Evolutionary conservation across 371 early-diverging fungal species (phyloP).

Genomic region (Zychaea mexicana): DNA sequence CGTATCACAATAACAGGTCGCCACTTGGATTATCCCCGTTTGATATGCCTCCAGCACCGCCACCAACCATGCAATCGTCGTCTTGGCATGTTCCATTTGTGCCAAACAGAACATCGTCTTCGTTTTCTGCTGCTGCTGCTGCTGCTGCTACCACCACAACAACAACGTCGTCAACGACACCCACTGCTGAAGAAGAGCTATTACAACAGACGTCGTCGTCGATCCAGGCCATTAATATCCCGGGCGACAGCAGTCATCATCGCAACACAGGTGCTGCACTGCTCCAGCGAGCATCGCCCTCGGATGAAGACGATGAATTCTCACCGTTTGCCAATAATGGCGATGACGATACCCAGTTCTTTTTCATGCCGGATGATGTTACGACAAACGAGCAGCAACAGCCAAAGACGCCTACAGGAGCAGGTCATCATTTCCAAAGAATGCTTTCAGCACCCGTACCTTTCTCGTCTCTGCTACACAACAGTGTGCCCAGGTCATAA

Average conservation of each 20-base stretch:
- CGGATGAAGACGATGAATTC: slow-evolving; percentile 24
- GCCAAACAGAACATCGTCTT: neutral
- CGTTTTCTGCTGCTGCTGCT: too few relatives aligned
- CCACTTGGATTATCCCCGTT: neutral
- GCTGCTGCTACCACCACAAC: too few relatives aligned
- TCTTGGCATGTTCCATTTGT: neutral
- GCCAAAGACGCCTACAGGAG: slow-evolving; percentile 8
- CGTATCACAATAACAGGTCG: slow-evolving; percentile 4
- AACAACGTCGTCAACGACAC: too few relatives aligned
- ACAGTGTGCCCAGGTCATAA: slow-evolving; percentile 3
- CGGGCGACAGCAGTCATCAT: slow-evolving; percentile 16
- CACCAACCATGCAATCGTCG: neutral
- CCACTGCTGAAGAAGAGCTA: neutral
- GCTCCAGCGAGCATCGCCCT: neutral
- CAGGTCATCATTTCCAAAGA: neutral
- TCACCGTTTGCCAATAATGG: slow-evolving; percentile 17
- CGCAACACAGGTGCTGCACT: neutral
- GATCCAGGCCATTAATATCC: slow-evolving; percentile 33
- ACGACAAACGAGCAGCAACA: neutral
- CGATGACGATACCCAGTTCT: slow-evolving; percentile 45
- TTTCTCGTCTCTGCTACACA: neutral
- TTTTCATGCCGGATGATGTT: slow-evolving; percentile 50
- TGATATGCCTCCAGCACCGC: slow-evolving; percentile 2
- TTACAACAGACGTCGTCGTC: neutral
- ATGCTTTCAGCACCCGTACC: neutral